These are phyloP conservation scores for Pythium biforme DNA, from an alignment of 352 stramenopile species.

Conservation along the genomic window DNA sequence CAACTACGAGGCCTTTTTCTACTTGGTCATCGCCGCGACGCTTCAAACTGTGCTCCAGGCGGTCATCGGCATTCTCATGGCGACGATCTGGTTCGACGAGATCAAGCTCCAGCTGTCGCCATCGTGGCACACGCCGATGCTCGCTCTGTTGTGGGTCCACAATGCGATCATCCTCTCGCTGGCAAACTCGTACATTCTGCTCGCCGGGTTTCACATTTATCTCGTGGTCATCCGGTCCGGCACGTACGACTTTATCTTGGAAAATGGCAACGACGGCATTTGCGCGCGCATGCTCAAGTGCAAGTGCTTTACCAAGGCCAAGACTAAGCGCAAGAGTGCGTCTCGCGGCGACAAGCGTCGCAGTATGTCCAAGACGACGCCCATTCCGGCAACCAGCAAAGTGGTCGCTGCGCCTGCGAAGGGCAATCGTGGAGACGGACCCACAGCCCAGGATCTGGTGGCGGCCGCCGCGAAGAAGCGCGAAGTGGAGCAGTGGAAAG, in stretches of 20 bases:
- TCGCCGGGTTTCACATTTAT: slow-evolving; percentile 80
- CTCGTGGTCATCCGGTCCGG: slow-evolving; percentile 63
- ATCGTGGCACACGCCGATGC: slow-evolving; percentile 45
- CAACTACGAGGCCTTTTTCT: slow-evolving; percentile 87
- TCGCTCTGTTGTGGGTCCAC: slow-evolving; percentile 71
- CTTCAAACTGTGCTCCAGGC: slow-evolving; percentile 61
- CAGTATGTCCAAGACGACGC: slow-evolving; percentile 23
- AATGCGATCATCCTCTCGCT: slow-evolving; percentile 61
- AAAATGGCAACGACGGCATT: slow-evolving; percentile 69
- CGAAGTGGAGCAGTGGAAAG: slow-evolving; percentile 41
- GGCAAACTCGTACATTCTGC: slow-evolving; percentile 63
- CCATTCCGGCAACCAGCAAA: slow-evolving; percentile 25
- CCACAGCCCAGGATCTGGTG: slow-evolving; percentile 8
- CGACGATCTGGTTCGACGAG: slow-evolving; percentile 64
- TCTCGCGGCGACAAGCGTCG: slow-evolving; percentile 35
- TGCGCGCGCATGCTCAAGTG: slow-evolving; percentile 80
- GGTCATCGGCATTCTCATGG: slow-evolving; percentile 72
- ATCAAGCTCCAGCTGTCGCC: slow-evolving; percentile 38
- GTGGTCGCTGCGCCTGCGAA: slow-evolving; percentile 20
- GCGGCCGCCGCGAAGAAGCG: slow-evolving; percentile 29
- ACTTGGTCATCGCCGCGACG: slow-evolving; percentile 59
- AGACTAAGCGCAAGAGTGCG: slow-evolving; percentile 35
- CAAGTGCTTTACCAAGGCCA: slow-evolving; percentile 46
- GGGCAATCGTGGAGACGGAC: slow-evolving; percentile 14
- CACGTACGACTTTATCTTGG: slow-evolving; percentile 86